phyloP scores from a whole-genome alignment of 2,329 filamentous ascomycete species.

The Hypoxylon rubiginosum region DNA sequence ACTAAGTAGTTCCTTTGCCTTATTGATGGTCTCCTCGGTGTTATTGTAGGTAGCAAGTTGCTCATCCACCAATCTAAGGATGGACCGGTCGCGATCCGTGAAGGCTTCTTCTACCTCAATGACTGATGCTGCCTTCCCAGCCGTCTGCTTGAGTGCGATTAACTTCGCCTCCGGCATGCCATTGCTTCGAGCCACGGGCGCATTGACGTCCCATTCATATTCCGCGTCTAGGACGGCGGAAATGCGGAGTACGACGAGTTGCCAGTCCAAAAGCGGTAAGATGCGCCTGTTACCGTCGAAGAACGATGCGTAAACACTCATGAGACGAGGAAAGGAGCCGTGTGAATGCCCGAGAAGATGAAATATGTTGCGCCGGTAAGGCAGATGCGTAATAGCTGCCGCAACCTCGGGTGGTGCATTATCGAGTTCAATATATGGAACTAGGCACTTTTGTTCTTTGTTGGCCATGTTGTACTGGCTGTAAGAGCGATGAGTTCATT shows the following conservation, averaged over 20 bases:
- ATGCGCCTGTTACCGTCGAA: slow-evolving; percentile 30
- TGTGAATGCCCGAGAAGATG: slow-evolving; percentile 26
- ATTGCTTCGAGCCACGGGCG: slow-evolving; percentile 42
- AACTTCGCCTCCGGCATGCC: slow-evolving; percentile 33
- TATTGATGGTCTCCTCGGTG: slow-evolving; percentile 24
- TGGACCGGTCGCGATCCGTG: slow-evolving; percentile 34
- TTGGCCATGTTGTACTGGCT: slow-evolving; percentile 2
- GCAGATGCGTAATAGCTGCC: slow-evolving; percentile 19
- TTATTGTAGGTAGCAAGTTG: slow-evolving; percentile 32
- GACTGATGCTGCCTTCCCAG: not conserved
- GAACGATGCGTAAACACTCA: slow-evolving; percentile 25
- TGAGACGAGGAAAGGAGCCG: slow-evolving; percentile 33
- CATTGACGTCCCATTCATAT: slow-evolving; percentile 47
- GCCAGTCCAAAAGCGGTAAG: slow-evolving; percentile 40
- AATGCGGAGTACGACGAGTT: slow-evolving; percentile 44
- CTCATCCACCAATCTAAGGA: slow-evolving; percentile 32
- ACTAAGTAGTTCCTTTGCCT: slow-evolving; percentile 32
- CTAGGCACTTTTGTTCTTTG: slow-evolving; percentile 22
- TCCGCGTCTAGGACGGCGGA: slow-evolving; percentile 42
- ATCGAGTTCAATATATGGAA: slow-evolving; percentile 23
- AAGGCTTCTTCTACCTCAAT: slow-evolving; percentile 16
- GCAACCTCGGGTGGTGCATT: slow-evolving; percentile 27
- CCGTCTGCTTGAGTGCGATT: slow-evolving; percentile 24
- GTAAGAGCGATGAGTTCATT: not conserved
- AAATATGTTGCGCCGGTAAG: slow-evolving; percentile 31